Evolutionary conservation across 2,329 filamentous ascomycete species (phyloP), one percentile per base, ranked within the genome.

Genomic region (Fonsecaea erecta): DNA sequence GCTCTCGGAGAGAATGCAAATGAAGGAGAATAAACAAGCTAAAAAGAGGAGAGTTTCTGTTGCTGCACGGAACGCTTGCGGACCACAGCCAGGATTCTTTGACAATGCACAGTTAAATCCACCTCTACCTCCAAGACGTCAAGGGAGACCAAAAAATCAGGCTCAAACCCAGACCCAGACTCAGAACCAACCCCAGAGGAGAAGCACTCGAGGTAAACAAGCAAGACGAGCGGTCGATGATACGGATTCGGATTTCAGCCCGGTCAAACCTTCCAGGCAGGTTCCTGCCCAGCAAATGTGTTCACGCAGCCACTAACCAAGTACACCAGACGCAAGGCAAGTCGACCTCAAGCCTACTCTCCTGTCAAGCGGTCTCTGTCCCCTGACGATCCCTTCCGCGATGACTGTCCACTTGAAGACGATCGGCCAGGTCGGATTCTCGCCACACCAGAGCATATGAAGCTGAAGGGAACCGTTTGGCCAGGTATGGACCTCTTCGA

Each of bases 1-100:
- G 63, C 86, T 97, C 71, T 88, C 91, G 3, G 89, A 94, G 66
- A 86, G 94, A 26, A 87, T 96, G 82, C 85, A 83, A 56, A 84
- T 88, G 64, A 96, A 95, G 76, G 88, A 93, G 73, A 82, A 84
- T 73, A 92, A 88, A 75, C 86, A 86, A 71, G 76, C 80, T 14
- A 63, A 52, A 37, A 69, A 65, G 35, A 69, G 60, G 54, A 62
- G 55, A 51, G 53, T 30, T 35, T 53, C 67, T 16, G 51, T 26
- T n/a, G 53, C 54, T 3, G 46, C 43, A 30, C 60, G 62, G 54
- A 62, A 65, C 43, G 56, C 59, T n/a, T 58, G 51, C 43, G 52
- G 56, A 21, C 35, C 59, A 14, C 58, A 63, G 26, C 62, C 24
- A 12, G 35, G 40, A 5, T 26, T 62, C 18, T 30, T 28, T 30